Conservation (phyloP, 1,139 yeast genomes). For the Sugiyamaella neomexicana region DNA sequence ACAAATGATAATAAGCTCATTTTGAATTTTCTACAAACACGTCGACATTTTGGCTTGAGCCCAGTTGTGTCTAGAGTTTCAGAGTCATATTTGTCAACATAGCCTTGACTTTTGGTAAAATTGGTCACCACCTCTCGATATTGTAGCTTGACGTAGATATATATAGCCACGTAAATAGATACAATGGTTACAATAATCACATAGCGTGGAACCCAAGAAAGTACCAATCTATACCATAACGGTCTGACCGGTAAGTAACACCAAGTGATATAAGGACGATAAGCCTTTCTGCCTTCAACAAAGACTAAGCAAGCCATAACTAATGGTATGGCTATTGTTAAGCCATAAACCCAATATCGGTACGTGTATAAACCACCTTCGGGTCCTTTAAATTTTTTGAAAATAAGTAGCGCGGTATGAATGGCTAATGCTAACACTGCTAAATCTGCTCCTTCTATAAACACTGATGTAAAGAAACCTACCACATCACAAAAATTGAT, state of each 20-base stretch:
- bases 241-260: constrained; percentile 77
- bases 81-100: constrained; percentile 20
- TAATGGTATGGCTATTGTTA: constrained; percentile 62
- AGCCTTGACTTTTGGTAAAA: constrained; percentile 33
- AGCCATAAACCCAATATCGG: constrained; percentile 59
- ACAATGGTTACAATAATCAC: constrained; percentile 62
- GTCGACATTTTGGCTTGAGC: constrained; percentile 1
- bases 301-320: constrained; percentile 75
- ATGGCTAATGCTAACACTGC: constrained; percentile 82
- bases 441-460: constrained; percentile 85
- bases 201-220: constrained; percentile 85
- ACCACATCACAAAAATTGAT: constrained; percentile 64
- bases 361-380: constrained; percentile 77
- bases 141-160: constrained; percentile 60
- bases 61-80: constrained; percentile 6
- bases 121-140: constrained; percentile 36
- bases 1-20: constrained; percentile 18
- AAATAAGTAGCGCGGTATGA: constrained; percentile 75
- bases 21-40: constrained; percentile 7
- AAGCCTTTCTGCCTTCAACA: constrained; percentile 43
- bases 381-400: constrained; percentile 46
- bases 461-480: constrained; percentile 81
- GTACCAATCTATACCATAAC: constrained; percentile 68
- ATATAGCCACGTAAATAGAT: constrained; percentile 66
- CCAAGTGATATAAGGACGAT: constrained; percentile 60